These are phyloP conservation scores for Fusarium nematophilum DNA, from an alignment of 2,329 filamentous ascomycete genomes.

Conservation along the genomic window DNA sequence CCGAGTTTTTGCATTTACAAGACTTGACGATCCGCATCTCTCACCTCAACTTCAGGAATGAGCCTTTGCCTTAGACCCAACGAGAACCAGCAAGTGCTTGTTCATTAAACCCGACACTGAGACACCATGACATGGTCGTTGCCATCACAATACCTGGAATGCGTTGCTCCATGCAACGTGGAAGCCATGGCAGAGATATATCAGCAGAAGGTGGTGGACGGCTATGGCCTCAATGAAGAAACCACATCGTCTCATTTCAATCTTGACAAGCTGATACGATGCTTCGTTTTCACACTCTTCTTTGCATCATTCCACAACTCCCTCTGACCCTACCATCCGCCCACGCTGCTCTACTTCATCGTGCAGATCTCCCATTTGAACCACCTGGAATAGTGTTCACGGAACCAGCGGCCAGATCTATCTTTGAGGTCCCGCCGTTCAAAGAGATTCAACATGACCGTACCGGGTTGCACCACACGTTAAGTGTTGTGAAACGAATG, in stretches of 20 bases:
- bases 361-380: slow-evolving; percentile 7
- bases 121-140: slow-evolving; percentile 38
- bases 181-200: slow-evolving; percentile 33
- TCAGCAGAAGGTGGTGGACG: slow-evolving; percentile 12
- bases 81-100: slow-evolving; percentile 33
- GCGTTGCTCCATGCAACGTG: slow-evolving; percentile 47
- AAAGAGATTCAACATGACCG: slow-evolving; percentile 17
- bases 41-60: slow-evolving; percentile 30
- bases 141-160: slow-evolving; percentile 45
- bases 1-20: background rate
- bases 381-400: slow-evolving; percentile 17
- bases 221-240: background rate
- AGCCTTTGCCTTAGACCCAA: slow-evolving; percentile 3
- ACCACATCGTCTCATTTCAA: slow-evolving; percentile 5
- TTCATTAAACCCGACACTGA: slow-evolving; percentile 25
- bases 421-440: slow-evolving; percentile 18
- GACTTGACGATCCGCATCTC: background rate
- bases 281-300: slow-evolving; percentile 35
- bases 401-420: slow-evolving; percentile 16
- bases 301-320: slow-evolving; percentile 31
- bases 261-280: slow-evolving; percentile 32
- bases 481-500: slow-evolving; percentile 35
- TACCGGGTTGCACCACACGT: slow-evolving; percentile 23
- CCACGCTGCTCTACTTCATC: slow-evolving; percentile 23
- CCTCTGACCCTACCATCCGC: slow-evolving; percentile 12